phyloP scores from a whole-genome alignment of 2,329 filamentous ascomycete species.

The Verticillium nubilum region DNA sequence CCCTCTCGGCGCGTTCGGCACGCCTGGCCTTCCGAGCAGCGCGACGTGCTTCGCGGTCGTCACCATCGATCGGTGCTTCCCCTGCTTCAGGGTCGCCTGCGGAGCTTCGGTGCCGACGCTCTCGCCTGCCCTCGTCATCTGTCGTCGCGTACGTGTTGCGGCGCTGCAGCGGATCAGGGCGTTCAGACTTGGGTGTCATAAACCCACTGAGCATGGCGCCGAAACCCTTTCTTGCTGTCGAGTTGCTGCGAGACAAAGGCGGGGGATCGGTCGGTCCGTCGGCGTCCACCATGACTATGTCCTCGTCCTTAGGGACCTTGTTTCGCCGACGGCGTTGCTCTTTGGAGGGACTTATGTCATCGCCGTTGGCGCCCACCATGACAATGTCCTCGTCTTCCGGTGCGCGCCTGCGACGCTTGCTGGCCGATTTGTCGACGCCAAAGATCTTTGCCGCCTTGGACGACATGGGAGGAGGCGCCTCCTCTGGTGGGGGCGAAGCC shows the following conservation, averaged over 20 bases:
- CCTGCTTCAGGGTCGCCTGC: constrained; percentile 45
- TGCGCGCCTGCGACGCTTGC: constrained; percentile 24
- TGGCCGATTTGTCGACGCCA: constrained; percentile 43
- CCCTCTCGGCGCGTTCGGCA: constrained; percentile 32
- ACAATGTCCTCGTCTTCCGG: constrained; percentile 44
- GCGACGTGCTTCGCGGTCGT: constrained; percentile 49
- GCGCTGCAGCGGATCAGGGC: constrained; percentile 33
- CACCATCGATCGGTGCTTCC: constrained; percentile 44
- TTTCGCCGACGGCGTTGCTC: constrained; percentile 25
- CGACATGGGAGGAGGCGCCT: constrained; percentile 56
- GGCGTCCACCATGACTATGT: constrained; percentile 30
- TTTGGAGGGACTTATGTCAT: constrained; percentile 12
- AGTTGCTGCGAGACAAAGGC: constrained; percentile 26
- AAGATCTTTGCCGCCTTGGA: constrained; percentile 77
- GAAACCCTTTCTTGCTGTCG: constrained; percentile 46
- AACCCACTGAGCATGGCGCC: constrained; percentile 59
- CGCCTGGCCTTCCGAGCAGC: constrained; percentile 57
- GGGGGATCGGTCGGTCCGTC: constrained; percentile 22
- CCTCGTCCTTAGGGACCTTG: constrained; percentile 29
- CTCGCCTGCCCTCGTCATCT: constrained; percentile 41
- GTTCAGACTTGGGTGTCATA: constrained; percentile 37
- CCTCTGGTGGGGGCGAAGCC: constrained; percentile 68
- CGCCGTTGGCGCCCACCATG: constrained; percentile 27
- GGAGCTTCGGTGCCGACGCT: constrained; percentile 29
- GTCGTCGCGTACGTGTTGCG: constrained; percentile 44